Conservation (phyloP, 2,329 filamentous ascomycete species). For the Apiospora hydei region DNA sequence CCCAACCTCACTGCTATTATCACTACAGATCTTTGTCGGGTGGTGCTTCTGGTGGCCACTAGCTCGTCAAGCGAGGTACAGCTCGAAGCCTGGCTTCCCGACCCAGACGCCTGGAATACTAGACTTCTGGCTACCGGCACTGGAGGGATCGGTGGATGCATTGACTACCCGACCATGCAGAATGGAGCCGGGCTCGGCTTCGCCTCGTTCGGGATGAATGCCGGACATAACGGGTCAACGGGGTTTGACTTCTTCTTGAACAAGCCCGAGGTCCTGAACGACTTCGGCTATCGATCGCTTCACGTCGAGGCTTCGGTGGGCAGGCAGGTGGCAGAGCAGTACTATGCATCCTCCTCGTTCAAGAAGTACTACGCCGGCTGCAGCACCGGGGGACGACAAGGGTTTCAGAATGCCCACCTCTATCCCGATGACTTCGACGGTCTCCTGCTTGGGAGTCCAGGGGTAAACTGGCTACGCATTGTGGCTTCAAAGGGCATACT, state of each 20-base stretch:
- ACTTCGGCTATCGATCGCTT: slow-evolving; percentile 38
- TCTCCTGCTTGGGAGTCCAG: slow-evolving; percentile 52
- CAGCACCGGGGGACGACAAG: slow-evolving; percentile 62
- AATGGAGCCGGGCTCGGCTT: slow-evolving; percentile 47
- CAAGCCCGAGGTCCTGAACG: slow-evolving; percentile 38
- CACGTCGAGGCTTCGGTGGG: slow-evolving; percentile 54
- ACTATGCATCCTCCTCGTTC: slow-evolving; percentile 46
- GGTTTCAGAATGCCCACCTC: slow-evolving; percentile 55
- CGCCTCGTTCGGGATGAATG: slow-evolving; percentile 49
- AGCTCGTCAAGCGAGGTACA: slow-evolving; percentile 30
- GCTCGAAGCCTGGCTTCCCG: slow-evolving; percentile 32
- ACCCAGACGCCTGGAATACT: slow-evolving; percentile 41
- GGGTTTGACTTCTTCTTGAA: slow-evolving; percentile 35
- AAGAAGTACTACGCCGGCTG: slow-evolving; percentile 60
- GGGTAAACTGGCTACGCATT: slow-evolving; percentile 36
- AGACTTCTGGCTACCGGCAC: slow-evolving; percentile 50
- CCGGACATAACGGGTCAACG: slow-evolving; percentile 49
- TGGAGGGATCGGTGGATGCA: slow-evolving; percentile 50
- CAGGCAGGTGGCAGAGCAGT: slow-evolving; percentile 52
- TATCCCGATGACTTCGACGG: slow-evolving; percentile 62
- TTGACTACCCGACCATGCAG: slow-evolving; percentile 49
- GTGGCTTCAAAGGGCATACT: slow-evolving; percentile 51
- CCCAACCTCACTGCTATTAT: slow-evolving; percentile 25
- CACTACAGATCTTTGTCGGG: slow-evolving; percentile 29
- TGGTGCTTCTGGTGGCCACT: slow-evolving; percentile 28